These are phyloP conservation scores for Chamaecrista fasciculata DNA, from an alignment of 306 rosid species.

Conservation along the genomic window DNA sequence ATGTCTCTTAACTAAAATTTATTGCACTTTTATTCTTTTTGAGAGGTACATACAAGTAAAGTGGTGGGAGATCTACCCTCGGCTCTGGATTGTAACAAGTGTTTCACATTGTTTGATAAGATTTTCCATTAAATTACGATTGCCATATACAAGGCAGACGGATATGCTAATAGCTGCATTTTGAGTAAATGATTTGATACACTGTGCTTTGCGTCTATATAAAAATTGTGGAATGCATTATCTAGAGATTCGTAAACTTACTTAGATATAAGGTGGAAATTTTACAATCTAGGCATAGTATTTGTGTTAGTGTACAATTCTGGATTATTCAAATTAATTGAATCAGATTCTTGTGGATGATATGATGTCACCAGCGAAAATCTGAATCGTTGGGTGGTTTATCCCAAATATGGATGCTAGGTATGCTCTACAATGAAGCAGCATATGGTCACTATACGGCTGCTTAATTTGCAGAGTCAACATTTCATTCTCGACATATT, in stretches of 20 bases:
- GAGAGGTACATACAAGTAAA: slow-evolving; percentile 5
- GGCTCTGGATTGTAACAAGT: slow-evolving; percentile 19
- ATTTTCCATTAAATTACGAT: slow-evolving; percentile 8
- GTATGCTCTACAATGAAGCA: slow-evolving; percentile 6
- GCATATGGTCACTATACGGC: not conserved
- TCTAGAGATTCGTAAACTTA: slow-evolving; percentile 24
- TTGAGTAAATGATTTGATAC: slow-evolving; percentile 20
- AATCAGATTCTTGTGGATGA: slow-evolving; percentile 12
- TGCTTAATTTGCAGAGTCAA: slow-evolving; percentile 15
- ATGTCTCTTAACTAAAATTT: slow-evolving; percentile 7
- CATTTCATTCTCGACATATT: slow-evolving; percentile 6
- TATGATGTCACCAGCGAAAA: slow-evolving; percentile 5
- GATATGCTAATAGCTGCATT: slow-evolving; percentile 26
- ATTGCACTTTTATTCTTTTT: slow-evolving; percentile 30
- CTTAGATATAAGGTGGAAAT: slow-evolving; percentile 15
- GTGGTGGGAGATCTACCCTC: slow-evolving; percentile 46
- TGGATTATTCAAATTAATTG: slow-evolving; percentile 12
- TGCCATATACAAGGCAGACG: slow-evolving; percentile 28
- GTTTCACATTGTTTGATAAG: slow-evolving; percentile 29
- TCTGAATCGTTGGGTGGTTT: slow-evolving; percentile 12
- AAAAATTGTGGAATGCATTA: slow-evolving; percentile 21
- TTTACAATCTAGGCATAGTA: slow-evolving; percentile 1
- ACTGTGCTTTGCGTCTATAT: slow-evolving; percentile 7
- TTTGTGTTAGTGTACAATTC: not conserved
- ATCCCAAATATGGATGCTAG: slow-evolving; percentile 9